These are phyloP conservation scores for Eucalyptus urophylla DNA, from an alignment of 345 rosid genomes.

Conservation along the genomic window DNA sequence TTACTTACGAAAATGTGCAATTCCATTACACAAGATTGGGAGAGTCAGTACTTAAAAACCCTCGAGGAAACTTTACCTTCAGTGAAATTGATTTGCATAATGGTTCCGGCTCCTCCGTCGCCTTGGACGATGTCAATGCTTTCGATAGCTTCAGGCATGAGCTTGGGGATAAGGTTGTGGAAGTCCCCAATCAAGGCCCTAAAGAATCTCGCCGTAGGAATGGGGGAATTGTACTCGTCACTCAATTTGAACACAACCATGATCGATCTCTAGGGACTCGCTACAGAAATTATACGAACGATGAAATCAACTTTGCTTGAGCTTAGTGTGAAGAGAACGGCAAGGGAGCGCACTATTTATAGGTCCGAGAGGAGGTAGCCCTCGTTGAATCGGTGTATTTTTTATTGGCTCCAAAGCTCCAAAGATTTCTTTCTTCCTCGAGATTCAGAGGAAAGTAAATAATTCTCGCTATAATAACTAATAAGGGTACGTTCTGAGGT, in stretches of 20 bases:
- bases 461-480: background rate
- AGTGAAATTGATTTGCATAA: constrained; percentile 8
- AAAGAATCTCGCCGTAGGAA: constrained; percentile 16
- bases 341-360: background rate
- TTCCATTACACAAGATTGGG: background rate
- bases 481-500: no score
- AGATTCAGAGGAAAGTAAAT: background rate
- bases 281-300: background rate
- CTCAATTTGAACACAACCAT: constrained; percentile 10
- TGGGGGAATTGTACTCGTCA: background rate
- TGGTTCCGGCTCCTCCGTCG: constrained; percentile 24
- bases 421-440: background rate
- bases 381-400: background rate
- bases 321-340: background rate
- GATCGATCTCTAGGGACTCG: background rate
- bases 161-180: constrained; percentile 7
- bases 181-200: constrained; percentile 12
- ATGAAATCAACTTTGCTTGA: background rate
- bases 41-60: no score
- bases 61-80: background rate
- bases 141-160: constrained; percentile 14
- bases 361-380: background rate
- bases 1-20: background rate
- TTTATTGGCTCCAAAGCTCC: background rate
- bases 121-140: constrained; percentile 10